These are phyloP conservation scores for Euphrasia confusa DNA, from an alignment of 257 asterid genomes.

Conservation along the genomic window DNA sequence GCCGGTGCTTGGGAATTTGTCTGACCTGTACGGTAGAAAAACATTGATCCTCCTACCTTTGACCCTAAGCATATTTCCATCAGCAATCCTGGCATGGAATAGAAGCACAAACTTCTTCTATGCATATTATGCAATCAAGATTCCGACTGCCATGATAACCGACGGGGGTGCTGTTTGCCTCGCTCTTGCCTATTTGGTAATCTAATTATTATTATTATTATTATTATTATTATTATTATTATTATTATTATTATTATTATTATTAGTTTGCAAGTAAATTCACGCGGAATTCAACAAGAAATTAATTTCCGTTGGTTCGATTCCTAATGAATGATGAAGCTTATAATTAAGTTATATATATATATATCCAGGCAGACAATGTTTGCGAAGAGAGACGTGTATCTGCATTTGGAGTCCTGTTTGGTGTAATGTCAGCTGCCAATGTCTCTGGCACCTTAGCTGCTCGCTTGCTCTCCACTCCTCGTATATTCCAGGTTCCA, in stretches of 20 bases:
- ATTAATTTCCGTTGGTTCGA: too few species aligned
- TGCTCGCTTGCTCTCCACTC: constrained; percentile 40
- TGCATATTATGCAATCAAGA: constrained; percentile 30
- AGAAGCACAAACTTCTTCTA: constrained; percentile 35
- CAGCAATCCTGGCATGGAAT: constrained; percentile 31
- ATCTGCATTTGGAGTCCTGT: constrained; percentile 39
- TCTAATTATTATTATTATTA: too few species aligned
- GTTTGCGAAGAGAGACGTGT: constrained; percentile 38
- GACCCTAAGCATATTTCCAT: constrained; percentile 35
- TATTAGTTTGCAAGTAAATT: too few species aligned
- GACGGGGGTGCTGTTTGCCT: constrained; percentile 38
- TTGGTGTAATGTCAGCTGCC: constrained; percentile 38
- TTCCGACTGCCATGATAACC: constrained; percentile 35
- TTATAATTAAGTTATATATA: too few species aligned
- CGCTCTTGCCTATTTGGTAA: constrained; percentile 37
- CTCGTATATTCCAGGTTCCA: constrained; percentile 46
- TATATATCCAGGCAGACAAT: constrained; percentile 33
- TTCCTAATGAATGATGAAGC: too few species aligned
- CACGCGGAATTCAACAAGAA: too few species aligned
- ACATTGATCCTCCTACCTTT: constrained; percentile 35
- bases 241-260: too few species aligned
- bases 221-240: too few species aligned
- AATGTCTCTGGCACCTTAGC: constrained; percentile 34
- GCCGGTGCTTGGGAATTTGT: constrained; percentile 46
- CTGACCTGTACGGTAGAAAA: constrained; percentile 49